Evolutionary conservation across 768 basidiomycete species (phyloP), one percentile per base, ranked within the genome.

Genomic region (Kwoniella dejecticola): DNA sequence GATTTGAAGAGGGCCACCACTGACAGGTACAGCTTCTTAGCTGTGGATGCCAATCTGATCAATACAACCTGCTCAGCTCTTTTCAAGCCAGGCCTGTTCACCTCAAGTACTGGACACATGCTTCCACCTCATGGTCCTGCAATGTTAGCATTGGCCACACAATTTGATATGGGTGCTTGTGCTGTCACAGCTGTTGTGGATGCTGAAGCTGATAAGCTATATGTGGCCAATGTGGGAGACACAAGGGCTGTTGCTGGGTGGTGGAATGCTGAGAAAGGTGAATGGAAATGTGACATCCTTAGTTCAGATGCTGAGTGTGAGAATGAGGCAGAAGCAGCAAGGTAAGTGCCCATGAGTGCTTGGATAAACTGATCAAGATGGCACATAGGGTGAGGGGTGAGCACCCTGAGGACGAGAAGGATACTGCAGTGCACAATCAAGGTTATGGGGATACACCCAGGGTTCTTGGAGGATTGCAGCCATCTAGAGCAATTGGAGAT

Each of bases 291-390:
- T 24, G 91, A 95, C 72, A 90, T 89, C 23, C 82, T 98, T 58
- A 89, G 85, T 33, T 90, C 95, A 77, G 95, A 97, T 72, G 91
- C 95, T 81, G 95, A 91, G 0, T 93, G 91, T 44, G 85, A 90
- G 63, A 96, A 91, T 76, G 86, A 84, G n/a, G 87, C 85, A 48
- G 95, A 98, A 79, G 81, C 87, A 30, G 83, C 84, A 77, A 85
- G 91, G 92, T 91, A 67, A 45, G 81, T 69, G 11, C 5, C 13
- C n/a, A 13, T 26, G 7, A 17, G n/a, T 36, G 3, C 24, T 52
- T 11, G 12, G 6, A 13, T 8, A 29, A 47, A 13, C 12, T 29
- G 4, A 44, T 24, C 47, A n/a, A n/a, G n/a, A n/a, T 21, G 10
- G 7, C 33, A 7, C 33, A 36, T 31, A 68, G 70, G 31, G 30